A percentile compares a stretch with the other conserved stretches of the same genome.
phyloP scores from a whole-genome alignment of 2,329 filamentous ascomycete genomes.

The Didymella keratinophila region DNA sequence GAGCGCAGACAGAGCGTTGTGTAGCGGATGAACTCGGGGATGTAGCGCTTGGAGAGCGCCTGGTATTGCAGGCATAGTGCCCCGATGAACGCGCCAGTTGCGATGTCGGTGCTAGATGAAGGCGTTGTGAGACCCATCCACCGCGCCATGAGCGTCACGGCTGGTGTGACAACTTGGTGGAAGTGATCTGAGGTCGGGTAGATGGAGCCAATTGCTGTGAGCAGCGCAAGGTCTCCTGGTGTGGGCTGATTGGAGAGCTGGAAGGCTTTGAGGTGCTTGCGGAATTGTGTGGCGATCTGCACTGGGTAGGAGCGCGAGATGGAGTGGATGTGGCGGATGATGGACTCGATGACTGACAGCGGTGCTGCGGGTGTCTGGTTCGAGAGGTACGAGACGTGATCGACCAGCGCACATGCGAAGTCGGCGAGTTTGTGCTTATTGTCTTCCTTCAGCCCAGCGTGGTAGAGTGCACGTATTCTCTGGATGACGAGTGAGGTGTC shows the following conservation, averaged over 20 bases:
- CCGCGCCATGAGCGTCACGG: slow-evolving; percentile 81
- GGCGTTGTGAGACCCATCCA: slow-evolving; percentile 83
- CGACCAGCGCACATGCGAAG: slow-evolving; percentile 72
- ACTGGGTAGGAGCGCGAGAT: slow-evolving; percentile 85
- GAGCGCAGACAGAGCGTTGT: slow-evolving; percentile 71
- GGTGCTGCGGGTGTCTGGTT: slow-evolving; percentile 61
- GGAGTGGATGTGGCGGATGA: slow-evolving; percentile 91
- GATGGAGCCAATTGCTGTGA: slow-evolving; percentile 82
- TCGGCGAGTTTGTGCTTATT: slow-evolving; percentile 84
- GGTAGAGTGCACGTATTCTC: slow-evolving; percentile 89
- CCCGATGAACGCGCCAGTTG: slow-evolving; percentile 78
- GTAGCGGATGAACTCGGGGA: slow-evolving; percentile 89
- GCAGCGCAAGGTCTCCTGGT: slow-evolving; percentile 79
- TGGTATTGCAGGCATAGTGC: slow-evolving; percentile 86
- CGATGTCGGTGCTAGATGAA: slow-evolving; percentile 69
- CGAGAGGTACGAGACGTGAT: slow-evolving; percentile 68
- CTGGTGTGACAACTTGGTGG: slow-evolving; percentile 91
- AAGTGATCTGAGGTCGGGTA: slow-evolving; percentile 98
- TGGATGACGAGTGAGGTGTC: slow-evolving; percentile 83
- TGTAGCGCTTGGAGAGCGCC: slow-evolving; percentile 80
- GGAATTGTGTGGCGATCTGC: slow-evolving; percentile 79
- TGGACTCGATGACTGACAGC: slow-evolving; percentile 75
- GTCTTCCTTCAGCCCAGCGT: slow-evolving; percentile 81
- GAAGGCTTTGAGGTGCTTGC: slow-evolving; percentile 70
- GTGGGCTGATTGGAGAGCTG: slow-evolving; percentile 62